Evolutionary conservation across 306 rosid genomes (phyloP).

Genomic region (Trifolium repens): DNA sequence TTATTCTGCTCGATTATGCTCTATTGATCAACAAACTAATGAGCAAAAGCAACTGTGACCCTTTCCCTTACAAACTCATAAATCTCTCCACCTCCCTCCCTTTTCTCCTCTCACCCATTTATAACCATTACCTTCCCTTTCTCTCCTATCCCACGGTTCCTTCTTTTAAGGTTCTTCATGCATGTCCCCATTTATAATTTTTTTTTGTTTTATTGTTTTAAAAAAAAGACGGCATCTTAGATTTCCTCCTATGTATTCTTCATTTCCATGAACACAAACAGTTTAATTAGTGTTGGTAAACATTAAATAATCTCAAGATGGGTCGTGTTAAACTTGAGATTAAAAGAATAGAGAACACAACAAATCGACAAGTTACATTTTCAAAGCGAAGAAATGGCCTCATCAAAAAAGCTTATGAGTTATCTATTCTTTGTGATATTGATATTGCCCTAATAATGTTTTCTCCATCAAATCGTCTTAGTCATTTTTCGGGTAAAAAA

Average conservation of each 20-base stretch:
- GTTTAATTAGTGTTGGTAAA: neutral
- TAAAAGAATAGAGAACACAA: conserved; percentile 76
- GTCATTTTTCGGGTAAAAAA: conserved; percentile 72
- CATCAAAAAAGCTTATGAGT: conserved; percentile 84
- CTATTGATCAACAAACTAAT: conserved; percentile 8
- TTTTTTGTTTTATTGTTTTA: neutral
- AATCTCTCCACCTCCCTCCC: conserved; percentile 57
- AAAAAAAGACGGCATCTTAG: conserved; percentile 43
- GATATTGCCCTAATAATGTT: conserved; percentile 88
- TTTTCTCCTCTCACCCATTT: conserved; percentile 61
- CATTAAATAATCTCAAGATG: conserved; percentile 45
- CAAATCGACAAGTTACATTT: conserved; percentile 83
- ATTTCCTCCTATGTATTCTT: conserved; percentile 46
- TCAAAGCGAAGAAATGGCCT: conserved; percentile 89
- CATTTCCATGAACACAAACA: conserved; percentile 19
- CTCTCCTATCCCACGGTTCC: conserved; percentile 55
- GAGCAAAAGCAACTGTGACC: conserved; percentile 40
- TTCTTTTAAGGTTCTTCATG: conserved; percentile 60
- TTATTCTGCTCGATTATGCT: conserved; percentile 1
- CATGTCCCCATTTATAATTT: conserved; percentile 44
- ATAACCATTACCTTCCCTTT: conserved; percentile 57
- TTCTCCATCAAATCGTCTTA: conserved; percentile 69
- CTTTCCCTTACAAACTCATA: conserved; percentile 52
- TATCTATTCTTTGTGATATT: conserved; percentile 79
- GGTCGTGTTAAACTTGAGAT: conserved; percentile 91